Conservation (phyloP, 1,284 basidiomycete species). For the Apiotrichum siamense region DNA sequence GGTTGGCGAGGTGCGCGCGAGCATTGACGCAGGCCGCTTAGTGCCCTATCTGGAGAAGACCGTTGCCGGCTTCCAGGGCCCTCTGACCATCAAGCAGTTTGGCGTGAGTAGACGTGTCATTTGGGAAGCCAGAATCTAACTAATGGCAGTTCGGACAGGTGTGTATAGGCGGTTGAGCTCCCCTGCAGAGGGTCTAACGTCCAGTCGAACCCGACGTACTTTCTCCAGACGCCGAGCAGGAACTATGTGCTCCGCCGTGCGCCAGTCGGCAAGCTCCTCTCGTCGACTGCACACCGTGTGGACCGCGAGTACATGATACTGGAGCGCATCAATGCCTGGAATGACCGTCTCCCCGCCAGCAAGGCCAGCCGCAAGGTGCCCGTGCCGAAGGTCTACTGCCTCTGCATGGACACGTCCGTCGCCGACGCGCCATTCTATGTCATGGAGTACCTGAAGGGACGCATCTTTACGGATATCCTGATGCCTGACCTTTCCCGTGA, state of each 20-base stretch:
- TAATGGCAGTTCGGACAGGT: no score
- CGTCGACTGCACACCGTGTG: constrained; percentile 85
- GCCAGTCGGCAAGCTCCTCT: constrained; percentile 79
- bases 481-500: constrained; percentile 62
- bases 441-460: constrained; percentile 88
- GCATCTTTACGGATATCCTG: constrained; percentile 80
- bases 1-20: no score
- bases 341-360: constrained; percentile 44
- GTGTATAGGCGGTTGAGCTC: no score
- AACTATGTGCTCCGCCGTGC: constrained; percentile 77
- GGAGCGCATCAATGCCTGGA: constrained; percentile 66
- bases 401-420: constrained; percentile 71
- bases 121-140: no score
- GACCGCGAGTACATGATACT: constrained; percentile 86
- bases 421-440: constrained; percentile 90
- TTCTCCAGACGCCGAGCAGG: constrained; percentile 15
- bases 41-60: constrained; percentile 56
- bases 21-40: no score
- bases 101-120: constrained; percentile 67
- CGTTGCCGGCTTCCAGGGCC: constrained; percentile 58
- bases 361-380: constrained; percentile 55
- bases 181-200: no score
- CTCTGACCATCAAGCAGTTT: constrained; percentile 83
- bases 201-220: constrained; percentile 92
- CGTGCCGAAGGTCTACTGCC: constrained; percentile 73